These are phyloP conservation scores for Leccinum arenicola DNA, from an alignment of 768 basidiomycete species.

Conservation along the genomic window DNA sequence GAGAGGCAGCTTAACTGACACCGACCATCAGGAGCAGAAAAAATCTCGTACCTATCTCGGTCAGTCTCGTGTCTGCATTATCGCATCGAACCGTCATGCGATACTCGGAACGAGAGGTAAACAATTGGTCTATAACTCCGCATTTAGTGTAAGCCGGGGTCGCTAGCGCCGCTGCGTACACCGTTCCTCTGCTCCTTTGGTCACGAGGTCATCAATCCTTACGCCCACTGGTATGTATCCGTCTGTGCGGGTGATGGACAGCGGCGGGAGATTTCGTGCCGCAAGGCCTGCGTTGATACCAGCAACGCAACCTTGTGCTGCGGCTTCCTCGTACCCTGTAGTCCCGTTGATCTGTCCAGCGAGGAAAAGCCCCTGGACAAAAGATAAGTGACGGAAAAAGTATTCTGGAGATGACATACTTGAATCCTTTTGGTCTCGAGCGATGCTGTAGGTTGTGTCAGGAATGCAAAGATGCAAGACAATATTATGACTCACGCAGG, in stretches of 20 bases:
- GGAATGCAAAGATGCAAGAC: background rate
- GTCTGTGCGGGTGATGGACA: slow-evolving; percentile 81
- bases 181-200: slow-evolving; percentile 88
- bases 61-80: slow-evolving; percentile 84
- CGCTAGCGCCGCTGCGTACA: slow-evolving; percentile 43
- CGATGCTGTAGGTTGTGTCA: slow-evolving; percentile 48
- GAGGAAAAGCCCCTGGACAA: slow-evolving; percentile 69
- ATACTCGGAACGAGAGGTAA: slow-evolving; percentile 88
- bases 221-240: slow-evolving; percentile 87
- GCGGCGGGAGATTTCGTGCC: slow-evolving; percentile 50
- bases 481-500: slow-evolving; percentile 45
- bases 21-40: background rate
- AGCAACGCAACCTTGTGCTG: slow-evolving; percentile 79
- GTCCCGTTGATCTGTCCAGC: slow-evolving; percentile 93
- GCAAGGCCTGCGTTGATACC: slow-evolving; percentile 85
- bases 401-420: slow-evolving; percentile 32
- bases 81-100: slow-evolving; percentile 85
- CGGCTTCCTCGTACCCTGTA: slow-evolving; percentile 94
- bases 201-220: slow-evolving; percentile 88
- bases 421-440: slow-evolving; percentile 84
- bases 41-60: slow-evolving; percentile 56
- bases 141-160: background rate
- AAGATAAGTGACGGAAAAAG: background rate
- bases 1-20: background rate
- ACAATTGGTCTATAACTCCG: slow-evolving; percentile 76